Percentiles rank a stretch among this genome's conserved stretches.
phyloP scores from a whole-genome alignment of 371 early-diverging fungal genomes.

The Syncephalis fuscata region DNA sequence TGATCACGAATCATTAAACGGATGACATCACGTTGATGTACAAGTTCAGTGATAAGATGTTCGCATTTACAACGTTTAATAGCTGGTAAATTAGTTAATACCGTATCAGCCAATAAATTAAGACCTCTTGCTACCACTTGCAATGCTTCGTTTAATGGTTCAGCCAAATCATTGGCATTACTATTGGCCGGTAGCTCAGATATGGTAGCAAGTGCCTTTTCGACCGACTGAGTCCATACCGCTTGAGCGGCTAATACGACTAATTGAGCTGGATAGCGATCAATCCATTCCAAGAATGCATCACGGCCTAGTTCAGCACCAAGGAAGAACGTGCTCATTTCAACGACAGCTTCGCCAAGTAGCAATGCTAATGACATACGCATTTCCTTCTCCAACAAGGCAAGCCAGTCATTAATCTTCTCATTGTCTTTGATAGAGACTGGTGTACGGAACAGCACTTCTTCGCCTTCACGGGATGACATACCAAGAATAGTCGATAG shows the following conservation, averaged over 20 bases:
- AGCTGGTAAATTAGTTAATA: constrained; percentile 65
- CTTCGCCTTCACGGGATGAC: constrained; percentile 87
- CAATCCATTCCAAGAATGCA: constrained; percentile 72
- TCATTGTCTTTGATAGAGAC: constrained; percentile 69
- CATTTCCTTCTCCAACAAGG: constrained; percentile 89
- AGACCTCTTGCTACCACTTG: constrained; percentile 53
- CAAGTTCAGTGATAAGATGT: constrained; percentile 93
- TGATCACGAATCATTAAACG: constrained; percentile 43
- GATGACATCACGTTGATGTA: constrained; percentile 93
- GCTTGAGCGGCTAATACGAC: constrained; percentile 83
- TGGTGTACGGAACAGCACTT: constrained; percentile 58
- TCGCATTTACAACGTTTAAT: constrained; percentile 90
- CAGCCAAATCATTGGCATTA: constrained; percentile 8
- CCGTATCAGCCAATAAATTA: constrained; percentile 80
- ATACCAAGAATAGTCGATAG: constrained; percentile 58
- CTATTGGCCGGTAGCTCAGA: constrained; percentile 12
- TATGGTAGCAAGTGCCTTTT: constrained; percentile 39
- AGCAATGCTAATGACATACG: constrained; percentile 60
- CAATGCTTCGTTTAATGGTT: constrained; percentile 36
- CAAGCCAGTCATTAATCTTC: constrained; percentile 94
- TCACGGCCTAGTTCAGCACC: constrained; percentile 33
- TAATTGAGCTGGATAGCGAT: constrained; percentile 82
- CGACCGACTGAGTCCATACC: constrained; percentile 82
- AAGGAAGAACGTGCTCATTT: constrained; percentile 45
- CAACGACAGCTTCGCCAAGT: constrained; percentile 51